phyloP scores from a whole-genome alignment of 1,284 basidiomycete species.

The Salmacisia buchloeana region DNA sequence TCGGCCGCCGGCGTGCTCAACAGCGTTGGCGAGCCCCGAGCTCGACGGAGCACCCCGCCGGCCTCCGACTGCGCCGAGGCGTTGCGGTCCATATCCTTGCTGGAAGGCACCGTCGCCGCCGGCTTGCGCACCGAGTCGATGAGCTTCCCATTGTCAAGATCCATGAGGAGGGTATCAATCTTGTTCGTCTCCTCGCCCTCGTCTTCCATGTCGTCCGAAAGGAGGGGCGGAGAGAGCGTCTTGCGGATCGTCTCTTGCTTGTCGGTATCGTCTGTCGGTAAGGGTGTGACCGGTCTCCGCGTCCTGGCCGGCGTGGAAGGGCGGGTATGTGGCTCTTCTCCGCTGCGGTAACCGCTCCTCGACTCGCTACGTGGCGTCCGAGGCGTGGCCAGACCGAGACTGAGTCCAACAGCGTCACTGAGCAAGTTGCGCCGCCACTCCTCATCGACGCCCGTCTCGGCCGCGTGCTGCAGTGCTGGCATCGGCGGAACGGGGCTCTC shows the following conservation, averaged over 20 bases:
- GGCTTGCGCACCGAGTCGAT: too few relatives aligned
- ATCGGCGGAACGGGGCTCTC: background rate
- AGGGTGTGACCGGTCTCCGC: background rate
- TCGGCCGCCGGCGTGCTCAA: background rate
- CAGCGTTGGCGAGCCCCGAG: too few relatives aligned
- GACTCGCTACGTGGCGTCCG: background rate
- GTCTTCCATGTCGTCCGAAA: conserved; percentile 2
- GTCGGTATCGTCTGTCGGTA: background rate
- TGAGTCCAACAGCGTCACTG: background rate
- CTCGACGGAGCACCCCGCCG: too few relatives aligned
- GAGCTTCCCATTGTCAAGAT: conserved; percentile 1
- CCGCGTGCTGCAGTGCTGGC: background rate
- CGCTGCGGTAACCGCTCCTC: conserved; percentile 1
- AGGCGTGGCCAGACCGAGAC: background rate
- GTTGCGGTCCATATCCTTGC: too few relatives aligned
- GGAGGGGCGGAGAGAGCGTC: background rate
- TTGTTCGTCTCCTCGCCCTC: background rate
- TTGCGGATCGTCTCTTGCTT: background rate
- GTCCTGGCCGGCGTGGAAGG: background rate
- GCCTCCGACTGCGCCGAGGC: too few relatives aligned
- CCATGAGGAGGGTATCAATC: background rate
- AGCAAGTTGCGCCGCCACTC: background rate
- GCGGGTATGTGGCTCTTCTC: background rate
- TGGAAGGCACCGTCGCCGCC: too few relatives aligned
- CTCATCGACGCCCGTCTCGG: background rate